A percentile compares a stretch with the other conserved stretches of the same genome.
Evolutionary conservation across 345 rosid species (phyloP).

Genomic region (Lepidium africanum): DNA sequence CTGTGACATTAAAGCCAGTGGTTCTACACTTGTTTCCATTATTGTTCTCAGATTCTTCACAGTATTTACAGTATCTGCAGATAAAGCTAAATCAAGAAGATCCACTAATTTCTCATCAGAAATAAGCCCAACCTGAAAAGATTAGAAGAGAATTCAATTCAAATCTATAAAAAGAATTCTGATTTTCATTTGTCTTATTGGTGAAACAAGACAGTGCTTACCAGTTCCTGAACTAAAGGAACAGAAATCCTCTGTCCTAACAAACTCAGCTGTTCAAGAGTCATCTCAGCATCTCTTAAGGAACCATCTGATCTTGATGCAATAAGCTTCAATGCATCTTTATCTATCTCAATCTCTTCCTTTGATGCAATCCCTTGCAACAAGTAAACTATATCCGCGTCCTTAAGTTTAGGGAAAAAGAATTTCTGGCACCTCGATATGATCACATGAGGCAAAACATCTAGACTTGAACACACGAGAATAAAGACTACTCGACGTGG

Average conservation of each 20-base stretch:
- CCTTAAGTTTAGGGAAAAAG: constrained; percentile 94
- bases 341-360: constrained; percentile 74
- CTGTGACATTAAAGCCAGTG: constrained; percentile 98
- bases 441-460: constrained; percentile 88
- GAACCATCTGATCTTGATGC: constrained; percentile 98
- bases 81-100: constrained; percentile 98
- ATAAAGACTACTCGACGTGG: constrained; percentile 76
- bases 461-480: constrained; percentile 87
- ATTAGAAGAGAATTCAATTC: neutral
- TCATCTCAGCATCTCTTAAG: constrained; percentile 95
- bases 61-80: constrained; percentile 98
- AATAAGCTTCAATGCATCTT: constrained; percentile 86
- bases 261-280: constrained; percentile 89
- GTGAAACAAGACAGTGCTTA: constrained; percentile 23
- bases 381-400: constrained; percentile 71
- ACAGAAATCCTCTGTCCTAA: constrained; percentile 86
- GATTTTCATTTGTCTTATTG: neutral
- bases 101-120: constrained; percentile 97
- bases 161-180: neutral
- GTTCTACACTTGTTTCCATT: constrained; percentile 96
- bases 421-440: constrained; percentile 95
- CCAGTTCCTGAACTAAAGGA: constrained; percentile 90
- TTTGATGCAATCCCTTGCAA: constrained; percentile 79
- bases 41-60: constrained; percentile 86
- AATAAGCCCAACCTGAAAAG: constrained; percentile 80